A percentile compares a stretch with the other conserved stretches of the same genome.
These are phyloP conservation scores for Colletotrichum truncatum DNA, from an alignment of 2,329 filamentous ascomycete genomes.

Conservation along the genomic window DNA sequence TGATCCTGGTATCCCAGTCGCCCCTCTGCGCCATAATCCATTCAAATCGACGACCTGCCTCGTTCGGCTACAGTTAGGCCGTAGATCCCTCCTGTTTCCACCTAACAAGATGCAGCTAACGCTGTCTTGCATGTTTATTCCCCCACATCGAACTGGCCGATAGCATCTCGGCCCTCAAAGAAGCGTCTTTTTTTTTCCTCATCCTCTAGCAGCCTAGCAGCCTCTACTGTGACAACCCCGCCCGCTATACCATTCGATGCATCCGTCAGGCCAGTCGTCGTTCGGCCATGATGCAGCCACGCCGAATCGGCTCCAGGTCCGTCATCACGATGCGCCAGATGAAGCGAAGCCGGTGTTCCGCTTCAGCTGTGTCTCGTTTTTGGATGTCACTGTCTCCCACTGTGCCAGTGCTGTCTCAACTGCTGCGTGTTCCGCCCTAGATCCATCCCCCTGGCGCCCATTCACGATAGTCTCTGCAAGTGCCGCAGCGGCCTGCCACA, in stretches of 20 bases:
- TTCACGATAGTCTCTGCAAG: constrained; percentile 4
- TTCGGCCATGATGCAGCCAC: not conserved
- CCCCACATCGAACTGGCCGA: constrained; percentile 17
- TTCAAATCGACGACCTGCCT: constrained; percentile 15
- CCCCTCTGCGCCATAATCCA: not conserved
- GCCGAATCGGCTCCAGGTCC: not conserved
- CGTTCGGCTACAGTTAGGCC: not conserved
- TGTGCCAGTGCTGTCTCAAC: not conserved
- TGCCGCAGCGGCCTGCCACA: not conserved
- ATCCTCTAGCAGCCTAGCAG: not conserved
- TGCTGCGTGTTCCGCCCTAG: too few relatives aligned
- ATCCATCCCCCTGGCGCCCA: not conserved
- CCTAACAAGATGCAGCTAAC: constrained; percentile 19
- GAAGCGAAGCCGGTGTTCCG: not conserved
- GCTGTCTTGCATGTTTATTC: constrained; percentile 24
- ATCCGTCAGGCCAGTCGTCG: not conserved
- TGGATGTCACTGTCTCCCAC: not conserved
- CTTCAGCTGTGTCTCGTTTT: not conserved
- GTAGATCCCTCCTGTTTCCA: constrained; percentile 14
- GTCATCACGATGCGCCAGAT: not conserved
- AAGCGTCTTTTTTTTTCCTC: not conserved
- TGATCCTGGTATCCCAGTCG: not conserved
- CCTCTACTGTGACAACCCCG: not conserved
- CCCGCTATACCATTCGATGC: not conserved
- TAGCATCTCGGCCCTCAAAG: not conserved